phyloP scores from a whole-genome alignment of 2,329 filamentous ascomycete species.

The Colletotrichum sp. region DNA sequence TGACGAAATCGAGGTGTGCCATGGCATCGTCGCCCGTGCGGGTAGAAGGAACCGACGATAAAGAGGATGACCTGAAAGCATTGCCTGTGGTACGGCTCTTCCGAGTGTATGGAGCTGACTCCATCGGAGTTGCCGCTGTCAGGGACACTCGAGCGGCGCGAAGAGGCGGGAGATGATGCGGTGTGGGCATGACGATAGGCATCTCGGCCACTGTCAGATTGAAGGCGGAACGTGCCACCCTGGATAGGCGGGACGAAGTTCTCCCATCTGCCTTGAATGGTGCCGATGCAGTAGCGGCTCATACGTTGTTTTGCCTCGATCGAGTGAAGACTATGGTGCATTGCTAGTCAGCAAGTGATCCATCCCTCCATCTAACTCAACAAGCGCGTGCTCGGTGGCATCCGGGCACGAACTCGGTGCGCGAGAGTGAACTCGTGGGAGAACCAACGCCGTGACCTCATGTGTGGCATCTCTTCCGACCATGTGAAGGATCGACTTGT shows the following conservation, averaged over 20 bases:
- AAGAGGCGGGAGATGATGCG: conserved; percentile 14
- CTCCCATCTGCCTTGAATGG: conserved; percentile 79
- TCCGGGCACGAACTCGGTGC: no score
- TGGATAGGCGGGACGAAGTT: conserved; percentile 94
- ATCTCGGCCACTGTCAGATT: conserved; percentile 26
- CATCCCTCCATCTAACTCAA: no score
- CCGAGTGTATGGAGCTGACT: conserved; percentile 56
- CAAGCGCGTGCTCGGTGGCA: accelerated
- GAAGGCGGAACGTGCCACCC: conserved; percentile 74
- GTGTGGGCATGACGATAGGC: conserved; percentile 37
- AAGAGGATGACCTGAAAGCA: conserved; percentile 26
- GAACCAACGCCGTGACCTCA: no score
- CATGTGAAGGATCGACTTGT: no score
- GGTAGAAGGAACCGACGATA: conserved; percentile 64
- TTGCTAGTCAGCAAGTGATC: no score
- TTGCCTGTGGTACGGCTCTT: background rate
- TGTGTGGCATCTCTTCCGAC: no score
- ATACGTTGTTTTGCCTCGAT: no score
- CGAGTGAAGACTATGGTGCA: no score
- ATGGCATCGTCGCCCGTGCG: conserved; percentile 46
- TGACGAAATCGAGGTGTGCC: conserved; percentile 74
- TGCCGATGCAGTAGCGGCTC: conserved; percentile 48
- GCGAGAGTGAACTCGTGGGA: no score
- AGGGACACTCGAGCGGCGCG: conserved; percentile 44
- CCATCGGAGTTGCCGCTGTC: conserved; percentile 53